Evolutionary conservation across 768 basidiomycete species (phyloP).

Genomic region (Cytidiella melzeri): DNA sequence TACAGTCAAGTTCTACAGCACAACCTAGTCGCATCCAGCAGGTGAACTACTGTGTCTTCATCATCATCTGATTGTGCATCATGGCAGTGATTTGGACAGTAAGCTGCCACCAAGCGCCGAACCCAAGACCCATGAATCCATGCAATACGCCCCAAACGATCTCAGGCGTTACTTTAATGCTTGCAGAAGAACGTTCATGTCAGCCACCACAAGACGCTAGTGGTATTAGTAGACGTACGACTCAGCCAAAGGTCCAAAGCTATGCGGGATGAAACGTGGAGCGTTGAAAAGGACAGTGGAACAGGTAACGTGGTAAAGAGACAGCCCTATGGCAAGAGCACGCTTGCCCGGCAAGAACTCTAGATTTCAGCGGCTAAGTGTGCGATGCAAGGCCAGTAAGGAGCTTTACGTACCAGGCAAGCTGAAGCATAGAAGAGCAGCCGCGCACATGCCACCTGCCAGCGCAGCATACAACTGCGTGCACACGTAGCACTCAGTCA

Average conservation of each 20-base stretch:
- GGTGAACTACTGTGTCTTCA: conserved; percentile 15
- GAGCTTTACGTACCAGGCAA: conserved; percentile 55
- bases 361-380: conserved; percentile 19
- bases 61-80: conserved; percentile 9
- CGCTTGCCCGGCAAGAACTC: conserved; percentile 85
- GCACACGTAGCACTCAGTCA: background rate
- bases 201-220: too few relatives aligned
- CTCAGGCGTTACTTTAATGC: conserved; percentile 66
- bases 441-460: conserved; percentile 52
- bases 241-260: conserved; percentile 58
- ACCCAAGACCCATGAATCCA: conserved; percentile 62
- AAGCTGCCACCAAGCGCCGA: conserved; percentile 80
- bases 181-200: conserved; percentile 46
- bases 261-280: conserved; percentile 73
- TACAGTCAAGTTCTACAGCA: background rate
- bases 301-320: conserved; percentile 66
- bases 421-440: conserved; percentile 54
- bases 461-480: conserved; percentile 67
- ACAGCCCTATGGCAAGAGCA: conserved; percentile 69
- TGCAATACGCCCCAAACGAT: conserved; percentile 66
- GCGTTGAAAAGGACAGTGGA: conserved; percentile 73
- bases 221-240: too few relatives aligned
- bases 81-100: conserved; percentile 41
- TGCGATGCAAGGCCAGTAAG: background rate
- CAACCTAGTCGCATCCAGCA: background rate